Evolutionary conservation across 345 rosid genomes (phyloP), one percentile per base, ranked within the genome.

Genomic region (Alliaria petiolata): DNA sequence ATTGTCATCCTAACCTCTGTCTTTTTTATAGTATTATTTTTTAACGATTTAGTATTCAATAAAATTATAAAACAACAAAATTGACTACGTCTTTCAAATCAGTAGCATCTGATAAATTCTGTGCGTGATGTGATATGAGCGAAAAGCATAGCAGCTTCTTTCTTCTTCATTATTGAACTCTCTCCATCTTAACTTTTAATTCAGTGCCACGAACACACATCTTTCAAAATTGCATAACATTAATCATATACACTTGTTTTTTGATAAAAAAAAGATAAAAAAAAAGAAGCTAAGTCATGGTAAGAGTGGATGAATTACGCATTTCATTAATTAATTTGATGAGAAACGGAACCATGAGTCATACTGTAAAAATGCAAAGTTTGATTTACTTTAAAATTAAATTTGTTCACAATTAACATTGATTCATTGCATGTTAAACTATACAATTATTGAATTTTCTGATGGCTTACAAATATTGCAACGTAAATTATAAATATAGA

Each of bases 41-140:
- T 31, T 13, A 5, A 28, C 44, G 2, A 44, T 35, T 19, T 54
- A 17, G 16, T 35, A 17, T 1, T 14, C 30, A 33, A 69, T 33
- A 42, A 26, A 66, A 50, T 28, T 3, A 35, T 56, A 19, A 11
- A 16, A 22, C 3, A 39, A 26, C n/a, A 15, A 3, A 19, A 2
- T 58, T 70, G 58, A 70, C 66, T 70, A 59, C 74, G 74, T 70
- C 67, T 34, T 61, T 70, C 67, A 70, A 70, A 60, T 70, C 67
- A 60, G 66, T 22, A 69, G 66, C 64, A 59, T 58, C 65, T 55
- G 64, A 44, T 68, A 56, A 53, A 55, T 55, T 69, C 58, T 69
- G 64, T 69, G 66, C 49, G 6, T 69, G 74, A 69, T 69, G 74
- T 69, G 74, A 69, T 69, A 20, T 69, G 66, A 58, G 74, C 74